phyloP scores from a whole-genome alignment of 179 eudicot genomes.

The Gypsophila paniculata region DNA sequence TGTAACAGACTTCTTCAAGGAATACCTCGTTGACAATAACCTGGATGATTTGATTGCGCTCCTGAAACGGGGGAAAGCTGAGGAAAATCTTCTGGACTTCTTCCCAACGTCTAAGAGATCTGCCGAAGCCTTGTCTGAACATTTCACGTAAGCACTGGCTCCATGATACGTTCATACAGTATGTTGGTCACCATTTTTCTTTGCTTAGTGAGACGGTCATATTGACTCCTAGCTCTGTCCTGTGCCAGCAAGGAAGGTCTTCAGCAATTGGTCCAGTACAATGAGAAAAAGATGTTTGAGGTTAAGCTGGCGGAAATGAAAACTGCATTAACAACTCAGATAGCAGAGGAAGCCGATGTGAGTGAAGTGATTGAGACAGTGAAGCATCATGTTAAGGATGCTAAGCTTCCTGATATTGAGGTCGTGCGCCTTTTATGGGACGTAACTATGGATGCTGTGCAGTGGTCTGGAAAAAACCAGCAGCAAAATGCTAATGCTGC shows the following conservation, averaged over 20 bases:
- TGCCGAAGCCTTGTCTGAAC: conserved; percentile 84
- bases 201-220: neutral
- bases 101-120: conserved; percentile 82
- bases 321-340: conserved; percentile 73
- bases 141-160: conserved; percentile 68
- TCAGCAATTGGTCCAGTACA: conserved; percentile 67
- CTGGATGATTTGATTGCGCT: conserved; percentile 87
- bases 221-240: conserved; percentile 4
- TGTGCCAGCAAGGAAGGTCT: conserved; percentile 76
- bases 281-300: conserved; percentile 90
- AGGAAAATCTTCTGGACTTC: conserved; percentile 77
- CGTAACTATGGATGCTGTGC: conserved; percentile 95
- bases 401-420: conserved; percentile 86
- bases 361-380: conserved; percentile 85
- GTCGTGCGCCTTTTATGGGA: conserved; percentile 92
- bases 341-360: conserved; percentile 80
- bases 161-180: neutral
- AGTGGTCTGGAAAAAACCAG: conserved; percentile 99
- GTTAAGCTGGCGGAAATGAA: conserved; percentile 92
- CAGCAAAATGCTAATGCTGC: conserved; percentile 97
- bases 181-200: neutral
- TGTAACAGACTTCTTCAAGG: conserved; percentile 92
- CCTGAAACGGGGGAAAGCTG: conserved; percentile 87
- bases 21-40: conserved; percentile 85
- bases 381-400: conserved; percentile 80